Base-by-base conservation (phyloP, 2,329 filamentous ascomycete species). In the Knufia fluminis region DNA sequence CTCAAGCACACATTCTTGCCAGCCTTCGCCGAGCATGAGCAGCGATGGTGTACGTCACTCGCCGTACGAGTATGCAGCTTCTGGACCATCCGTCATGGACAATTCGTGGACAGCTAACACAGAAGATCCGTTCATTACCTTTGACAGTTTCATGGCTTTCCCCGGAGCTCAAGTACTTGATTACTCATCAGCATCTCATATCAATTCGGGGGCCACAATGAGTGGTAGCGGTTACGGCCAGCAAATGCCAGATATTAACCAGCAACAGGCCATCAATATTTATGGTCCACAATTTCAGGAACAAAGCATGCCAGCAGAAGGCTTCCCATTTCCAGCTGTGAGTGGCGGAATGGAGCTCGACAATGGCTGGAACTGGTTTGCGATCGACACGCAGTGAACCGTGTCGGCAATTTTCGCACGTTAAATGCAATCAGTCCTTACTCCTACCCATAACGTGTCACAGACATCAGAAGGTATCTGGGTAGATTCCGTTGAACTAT, bases 361-460 rank as follows among this genome's bases (percentile, higher is more conserved):
- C 49, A 64, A 68, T 47, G 67, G 66, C 17, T 69, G 66, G 67
- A 64, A 68, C 51, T 68, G 66, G 66, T 61, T 62, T 44, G 60
- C 63, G 8, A 47, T 58, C 4, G 55, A 58, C n/a, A 39, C 20
- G 35, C 31, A 32, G 14, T 48, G 19, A 38, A 31, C 7, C 7
- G 7, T 31, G 14, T 31, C 14, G 14, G 28, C 28, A 31, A n/a
- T n/a, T n/a, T n/a, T n/a, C n/a, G n/a, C n/a, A n/a, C n/a, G n/a
- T n/a, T n/a, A n/a, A n/a, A n/a, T n/a, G n/a, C n/a, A n/a, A n/a
- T n/a, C n/a, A n/a, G n/a, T n/a, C n/a, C n/a, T n/a, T n/a, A n/a
- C n/a, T n/a, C n/a, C n/a, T n/a, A n/a, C n/a, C n/a, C n/a, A n/a
- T n/a, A n/a, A n/a, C n/a, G n/a, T n/a, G n/a, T n/a, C n/a, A n/a